Base-by-base conservation (phyloP, 129 eudicot genomes). In the Mikania micrantha region DNA sequence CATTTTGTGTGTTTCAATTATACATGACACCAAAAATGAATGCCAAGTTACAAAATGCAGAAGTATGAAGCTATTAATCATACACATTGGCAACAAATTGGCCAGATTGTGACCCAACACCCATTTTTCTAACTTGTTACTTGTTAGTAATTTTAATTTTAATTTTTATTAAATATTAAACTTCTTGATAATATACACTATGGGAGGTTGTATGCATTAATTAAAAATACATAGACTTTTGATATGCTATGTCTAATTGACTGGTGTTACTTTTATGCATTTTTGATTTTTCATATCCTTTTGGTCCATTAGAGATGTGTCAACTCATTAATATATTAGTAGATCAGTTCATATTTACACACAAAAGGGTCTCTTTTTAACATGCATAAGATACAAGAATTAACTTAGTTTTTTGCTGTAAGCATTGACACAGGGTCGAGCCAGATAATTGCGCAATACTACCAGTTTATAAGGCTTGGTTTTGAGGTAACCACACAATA, bases 401-500 rank as follows among this genome's bases (percentile, higher is more conserved):
- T 52, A 35, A 66, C 16, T 63, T 63, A 17, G 61, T 41, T 77
- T n/a, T 64, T 10, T 31, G 42, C 56, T 66, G 13, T 11, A 56
- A 28, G 16, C 74, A 67, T 50, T 39, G 20, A 28, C 32, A 28
- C 76, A 87, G 95, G 89, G 16, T 83, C 96, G 21, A 71, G 79
- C 80, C 89, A 78, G 63, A 76, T 87, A 74, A 87, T 87, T 70
- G 87, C 89, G 4, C 89, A 86, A 66, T 88, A 88, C 71, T 88
- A 88, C 69, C 95, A 88, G 72, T 82, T 87, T 58, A 88, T 88
- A 62, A 76, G 95, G 67, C 91, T 88, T 63, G 96, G 96, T 22
- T 85, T 85, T 15, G 91, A 88, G 91, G 91, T 88, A 83, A 72
- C 13, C 29, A 0, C 27, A 41, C 9, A 6, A 29, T 3, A 7